Percentiles rank a stretch among this genome's conserved stretches.
These are phyloP conservation scores for Eurotiales sp. DNA, from an alignment of 2,329 filamentous ascomycete species.

Conservation along the genomic window DNA sequence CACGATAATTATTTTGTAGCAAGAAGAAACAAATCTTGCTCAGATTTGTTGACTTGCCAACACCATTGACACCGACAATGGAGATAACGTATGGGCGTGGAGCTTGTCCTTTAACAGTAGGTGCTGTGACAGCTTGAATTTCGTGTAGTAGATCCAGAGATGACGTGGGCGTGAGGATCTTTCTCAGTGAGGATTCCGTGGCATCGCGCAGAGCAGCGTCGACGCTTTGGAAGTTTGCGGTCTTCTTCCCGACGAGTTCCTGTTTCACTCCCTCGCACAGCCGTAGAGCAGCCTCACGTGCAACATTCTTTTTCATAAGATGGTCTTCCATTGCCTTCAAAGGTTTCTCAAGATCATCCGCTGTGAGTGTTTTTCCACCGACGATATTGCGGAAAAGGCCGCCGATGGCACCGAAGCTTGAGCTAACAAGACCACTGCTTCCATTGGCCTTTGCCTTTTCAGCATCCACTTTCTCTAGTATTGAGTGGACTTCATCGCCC, in stretches of 20 bases:
- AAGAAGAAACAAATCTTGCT: slow-evolving; percentile 98
- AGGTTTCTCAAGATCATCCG: slow-evolving; percentile 83
- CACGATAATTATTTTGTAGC: slow-evolving; percentile 92
- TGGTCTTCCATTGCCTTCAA: slow-evolving; percentile 97
- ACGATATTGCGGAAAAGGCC: slow-evolving; percentile 92
- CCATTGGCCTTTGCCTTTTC: slow-evolving; percentile 50
- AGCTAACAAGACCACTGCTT: slow-evolving; percentile 66
- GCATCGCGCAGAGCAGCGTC: slow-evolving; percentile 77
- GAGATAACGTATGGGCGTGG: slow-evolving; percentile 91
- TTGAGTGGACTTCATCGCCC: slow-evolving; percentile 87
- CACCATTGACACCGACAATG: slow-evolving; percentile 96
- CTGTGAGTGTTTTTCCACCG: slow-evolving; percentile 86
- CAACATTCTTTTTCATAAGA: slow-evolving; percentile 91
- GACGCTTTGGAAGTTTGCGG: slow-evolving; percentile 83
- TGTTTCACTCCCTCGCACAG: slow-evolving; percentile 88
- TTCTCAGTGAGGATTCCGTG: slow-evolving; percentile 87
- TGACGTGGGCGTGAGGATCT: slow-evolving; percentile 92
- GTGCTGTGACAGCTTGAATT: slow-evolving; percentile 73
- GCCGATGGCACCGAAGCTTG: slow-evolving; percentile 76
- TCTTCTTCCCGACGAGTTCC: slow-evolving; percentile 86
- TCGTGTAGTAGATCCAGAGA: slow-evolving; percentile 92
- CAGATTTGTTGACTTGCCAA: slow-evolving; percentile 96
- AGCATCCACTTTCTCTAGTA: slow-evolving; percentile 74
- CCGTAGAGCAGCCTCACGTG: slow-evolving; percentile 85
- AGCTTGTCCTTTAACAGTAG: slow-evolving; percentile 60